Conservation (phyloP, 78 protist species). For the Dictyostelium citrinum region DNA sequence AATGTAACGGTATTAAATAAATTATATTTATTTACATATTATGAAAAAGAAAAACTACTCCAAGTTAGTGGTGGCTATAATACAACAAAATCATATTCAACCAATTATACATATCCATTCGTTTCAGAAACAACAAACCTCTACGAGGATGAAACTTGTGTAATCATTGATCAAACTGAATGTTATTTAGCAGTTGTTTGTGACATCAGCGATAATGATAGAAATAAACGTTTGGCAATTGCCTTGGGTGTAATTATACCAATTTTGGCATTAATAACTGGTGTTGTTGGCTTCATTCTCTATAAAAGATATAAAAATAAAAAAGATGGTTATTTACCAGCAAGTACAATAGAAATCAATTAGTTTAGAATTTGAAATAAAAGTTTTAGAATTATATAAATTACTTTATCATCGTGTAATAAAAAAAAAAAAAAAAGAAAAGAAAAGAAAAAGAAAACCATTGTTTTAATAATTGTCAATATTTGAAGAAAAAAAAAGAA, state of each 20-base stretch:
- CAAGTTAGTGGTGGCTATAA: not conserved
- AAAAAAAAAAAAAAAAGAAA: not conserved
- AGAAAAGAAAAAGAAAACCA: not conserved
- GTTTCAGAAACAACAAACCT: not conserved
- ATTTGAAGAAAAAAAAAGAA: too few relatives aligned
- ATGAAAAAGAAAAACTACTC: not conserved
- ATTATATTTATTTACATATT: not conserved
- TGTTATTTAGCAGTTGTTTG: not conserved
- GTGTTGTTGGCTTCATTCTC: not conserved
- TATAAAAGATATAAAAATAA: not conserved
- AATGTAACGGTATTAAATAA: not conserved
- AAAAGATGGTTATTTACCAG: not conserved
- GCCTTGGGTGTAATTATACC: not conserved
- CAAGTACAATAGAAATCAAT: not conserved
- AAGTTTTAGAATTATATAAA: too few relatives aligned
- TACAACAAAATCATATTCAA: not conserved
- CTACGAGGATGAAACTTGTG: not conserved
- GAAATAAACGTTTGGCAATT: not conserved
- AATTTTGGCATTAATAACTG: not conserved
- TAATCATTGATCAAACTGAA: not conserved
- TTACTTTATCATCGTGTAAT: too few relatives aligned
- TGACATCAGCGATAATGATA: not conserved
- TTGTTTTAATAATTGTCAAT: too few relatives aligned
- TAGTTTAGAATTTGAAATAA: not conserved
- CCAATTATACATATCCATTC: not conserved